Percentiles rank a stretch among this genome's conserved stretches.
Evolutionary conservation across 495 filamentous ascomycete genomes (phyloP).

Genomic region (Tetracladium marchalianum): DNA sequence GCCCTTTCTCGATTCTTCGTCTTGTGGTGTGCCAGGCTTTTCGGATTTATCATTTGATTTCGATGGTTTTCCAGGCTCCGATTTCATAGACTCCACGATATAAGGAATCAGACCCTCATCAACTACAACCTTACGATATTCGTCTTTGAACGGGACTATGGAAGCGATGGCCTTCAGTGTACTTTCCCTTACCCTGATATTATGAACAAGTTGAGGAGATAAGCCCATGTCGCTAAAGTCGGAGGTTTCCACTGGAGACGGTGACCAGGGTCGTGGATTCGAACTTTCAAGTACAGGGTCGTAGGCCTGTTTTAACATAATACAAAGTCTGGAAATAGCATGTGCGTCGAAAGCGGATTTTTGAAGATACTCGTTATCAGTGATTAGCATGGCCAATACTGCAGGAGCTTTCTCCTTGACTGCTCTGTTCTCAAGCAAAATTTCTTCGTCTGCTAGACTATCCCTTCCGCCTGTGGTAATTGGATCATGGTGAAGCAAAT

Average conservation of each 20-base stretch:
- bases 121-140: constrained; percentile 73
- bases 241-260: constrained; percentile 16
- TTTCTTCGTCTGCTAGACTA: constrained; percentile 25
- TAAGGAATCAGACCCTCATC: constrained; percentile 70
- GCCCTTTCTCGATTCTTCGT: constrained; percentile 18
- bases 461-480: constrained; percentile 19
- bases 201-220: constrained; percentile 55
- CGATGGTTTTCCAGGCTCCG: constrained; percentile 34
- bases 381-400: constrained; percentile 67
- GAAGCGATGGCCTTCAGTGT: constrained; percentile 72
- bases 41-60: constrained; percentile 16
- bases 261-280: constrained; percentile 33
- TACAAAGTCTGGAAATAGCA: constrained; percentile 61
- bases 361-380: constrained; percentile 66
- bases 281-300: constrained; percentile 34
- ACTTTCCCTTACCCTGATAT: constrained; percentile 65
- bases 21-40: constrained; percentile 29
- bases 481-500: constrained; percentile 48
- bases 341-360: constrained; percentile 72
- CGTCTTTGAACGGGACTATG: constrained; percentile 70
- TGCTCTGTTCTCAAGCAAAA: constrained; percentile 26
- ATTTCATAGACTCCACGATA: constrained; percentile 73
- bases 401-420: constrained; percentile 63
- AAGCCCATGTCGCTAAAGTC: constrained; percentile 40
- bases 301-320: constrained; percentile 62